These are phyloP conservation scores for Bremia lactucae DNA, from an alignment of 352 stramenopile genomes.

Conservation along the genomic window DNA sequence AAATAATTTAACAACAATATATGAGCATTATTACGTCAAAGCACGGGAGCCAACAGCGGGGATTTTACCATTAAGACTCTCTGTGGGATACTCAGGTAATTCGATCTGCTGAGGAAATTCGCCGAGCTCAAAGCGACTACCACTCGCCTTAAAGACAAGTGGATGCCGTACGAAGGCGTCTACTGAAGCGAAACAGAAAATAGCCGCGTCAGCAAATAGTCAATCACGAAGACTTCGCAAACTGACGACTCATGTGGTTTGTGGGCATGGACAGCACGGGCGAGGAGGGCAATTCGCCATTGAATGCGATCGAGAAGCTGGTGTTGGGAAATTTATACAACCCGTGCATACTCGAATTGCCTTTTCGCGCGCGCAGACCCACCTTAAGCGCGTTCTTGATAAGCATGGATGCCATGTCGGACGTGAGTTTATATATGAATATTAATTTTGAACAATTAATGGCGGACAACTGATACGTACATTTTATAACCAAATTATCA, in stretches of 20 bases:
- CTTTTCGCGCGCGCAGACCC: constrained; percentile 15
- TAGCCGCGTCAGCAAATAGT: neutral
- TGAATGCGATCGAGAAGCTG: constrained; percentile 1
- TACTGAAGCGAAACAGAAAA: constrained; percentile 1
- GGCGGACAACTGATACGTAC: too few relatives aligned
- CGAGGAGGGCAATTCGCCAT: constrained; percentile 6
- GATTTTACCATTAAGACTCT: constrained; percentile 30
- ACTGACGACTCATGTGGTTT: constrained; percentile 15
- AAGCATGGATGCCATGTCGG: constrained; percentile 20
- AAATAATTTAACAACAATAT: neutral
- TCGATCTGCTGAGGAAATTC: constrained; percentile 27
- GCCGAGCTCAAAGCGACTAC: constrained; percentile 24
- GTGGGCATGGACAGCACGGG: constrained; percentile 10
- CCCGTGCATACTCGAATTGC: constrained; percentile 1
- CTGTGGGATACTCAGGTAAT: constrained; percentile 34
- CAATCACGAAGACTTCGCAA: neutral
- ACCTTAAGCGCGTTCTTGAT: constrained; percentile 23
- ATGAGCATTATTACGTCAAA: neutral
- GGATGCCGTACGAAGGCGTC: constrained; percentile 26
- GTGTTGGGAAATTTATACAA: constrained; percentile 11
- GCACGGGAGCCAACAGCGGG: too few relatives aligned
- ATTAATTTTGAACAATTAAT: neutral
- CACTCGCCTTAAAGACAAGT: constrained; percentile 34
- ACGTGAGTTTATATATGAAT: neutral
- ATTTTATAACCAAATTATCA: neutral